A percentile compares a stretch with the other conserved stretches of the same genome.
These are phyloP conservation scores for Pseudogymnoascus sp. DNA, from an alignment of 2,329 filamentous ascomycete species.

Conservation along the genomic window DNA sequence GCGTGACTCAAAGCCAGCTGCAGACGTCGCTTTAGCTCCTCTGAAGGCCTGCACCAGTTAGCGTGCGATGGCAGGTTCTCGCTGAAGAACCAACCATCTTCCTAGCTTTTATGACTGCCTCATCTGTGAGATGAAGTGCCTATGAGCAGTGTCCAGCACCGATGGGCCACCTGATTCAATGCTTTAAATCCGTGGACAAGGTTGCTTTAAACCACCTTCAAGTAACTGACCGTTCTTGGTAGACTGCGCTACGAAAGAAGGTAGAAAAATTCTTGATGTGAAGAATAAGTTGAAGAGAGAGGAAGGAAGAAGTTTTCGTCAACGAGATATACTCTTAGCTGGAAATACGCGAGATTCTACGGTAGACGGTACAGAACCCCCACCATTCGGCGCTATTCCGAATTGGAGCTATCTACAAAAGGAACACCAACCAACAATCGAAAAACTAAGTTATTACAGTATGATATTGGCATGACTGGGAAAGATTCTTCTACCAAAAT, in stretches of 20 bases:
- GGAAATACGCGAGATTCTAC: constrained; percentile 7
- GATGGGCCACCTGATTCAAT: constrained; percentile 6
- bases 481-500: background rate
- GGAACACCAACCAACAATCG: background rate
- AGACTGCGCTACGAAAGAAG: constrained; percentile 7
- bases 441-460: background rate
- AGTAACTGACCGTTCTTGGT: constrained; percentile 4
- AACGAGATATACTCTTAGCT: constrained; percentile 5
- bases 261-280: constrained; percentile 6
- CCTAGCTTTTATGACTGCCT: background rate
- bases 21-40: constrained; percentile 54
- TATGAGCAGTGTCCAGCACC: constrained; percentile 3
- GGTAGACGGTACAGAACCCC: background rate
- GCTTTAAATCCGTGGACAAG: constrained; percentile 5
- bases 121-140: background rate
- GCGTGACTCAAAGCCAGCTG: constrained; percentile 69
- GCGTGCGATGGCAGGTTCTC: constrained; percentile 8
- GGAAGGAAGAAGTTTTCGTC: constrained; percentile 6
- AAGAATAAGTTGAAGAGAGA: background rate
- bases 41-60: constrained; percentile 22
- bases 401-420: background rate
- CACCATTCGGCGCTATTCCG: background rate
- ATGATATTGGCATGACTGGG: background rate
- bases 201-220: background rate
- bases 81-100: constrained; percentile 10